Evolutionary conservation across 768 basidiomycete species (phyloP).

Genomic region (Lactifluus subvellereus): DNA sequence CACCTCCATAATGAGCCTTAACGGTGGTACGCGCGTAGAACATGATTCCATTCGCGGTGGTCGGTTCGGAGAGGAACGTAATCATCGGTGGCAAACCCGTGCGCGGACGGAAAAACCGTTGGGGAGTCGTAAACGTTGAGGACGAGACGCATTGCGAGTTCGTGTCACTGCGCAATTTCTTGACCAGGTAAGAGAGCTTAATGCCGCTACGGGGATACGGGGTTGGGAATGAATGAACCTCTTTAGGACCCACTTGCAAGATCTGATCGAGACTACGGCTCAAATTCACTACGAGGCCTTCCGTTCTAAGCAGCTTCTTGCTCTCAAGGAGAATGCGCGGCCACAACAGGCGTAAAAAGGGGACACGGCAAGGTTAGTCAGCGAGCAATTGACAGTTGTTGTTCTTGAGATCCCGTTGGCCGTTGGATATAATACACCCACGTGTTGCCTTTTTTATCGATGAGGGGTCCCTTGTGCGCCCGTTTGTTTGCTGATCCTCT

Average conservation of each 20-base stretch:
- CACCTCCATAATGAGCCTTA: background rate
- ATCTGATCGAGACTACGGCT: constrained; percentile 97
- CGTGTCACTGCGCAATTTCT: constrained; percentile 93
- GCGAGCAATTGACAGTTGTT: background rate
- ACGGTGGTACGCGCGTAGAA: constrained; percentile 41
- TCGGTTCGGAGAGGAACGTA: constrained; percentile 94
- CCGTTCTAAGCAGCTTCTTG: constrained; percentile 95
- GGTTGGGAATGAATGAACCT: background rate
- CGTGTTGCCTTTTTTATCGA: background rate
- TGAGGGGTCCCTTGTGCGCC: background rate
- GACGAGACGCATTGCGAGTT: constrained; percentile 98
- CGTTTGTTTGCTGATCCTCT: background rate
- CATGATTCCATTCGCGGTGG: constrained; percentile 95
- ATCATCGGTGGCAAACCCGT: constrained; percentile 95
- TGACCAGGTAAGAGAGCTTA: constrained; percentile 58
- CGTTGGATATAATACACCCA: background rate
- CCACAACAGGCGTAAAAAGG: constrained; percentile 21
- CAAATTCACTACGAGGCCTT: constrained; percentile 99
- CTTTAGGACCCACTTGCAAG: constrained; percentile 88
- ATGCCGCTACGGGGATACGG: background rate
- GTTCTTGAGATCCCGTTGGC: background rate
- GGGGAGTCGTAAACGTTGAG: constrained; percentile 98
- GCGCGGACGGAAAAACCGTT: constrained; percentile 93
- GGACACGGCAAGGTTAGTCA: background rate
- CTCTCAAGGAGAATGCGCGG: constrained; percentile 70